Percentiles rank a stretch among this genome's conserved stretches.
Evolutionary conservation across 2,329 filamentous ascomycete genomes (phyloP).

Genomic region (Exophiala alcalophila): DNA sequence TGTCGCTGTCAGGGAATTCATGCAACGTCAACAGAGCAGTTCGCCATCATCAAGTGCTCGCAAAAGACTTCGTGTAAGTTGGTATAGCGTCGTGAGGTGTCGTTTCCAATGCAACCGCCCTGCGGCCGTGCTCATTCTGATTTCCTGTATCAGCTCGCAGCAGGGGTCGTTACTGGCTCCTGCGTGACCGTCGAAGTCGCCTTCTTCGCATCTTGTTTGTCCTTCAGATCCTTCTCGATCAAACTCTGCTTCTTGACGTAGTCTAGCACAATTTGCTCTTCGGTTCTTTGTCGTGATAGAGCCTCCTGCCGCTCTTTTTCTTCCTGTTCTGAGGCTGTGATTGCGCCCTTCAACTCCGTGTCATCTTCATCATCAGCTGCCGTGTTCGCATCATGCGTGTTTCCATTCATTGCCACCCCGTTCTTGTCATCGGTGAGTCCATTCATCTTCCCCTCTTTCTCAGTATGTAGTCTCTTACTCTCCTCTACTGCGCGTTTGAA

Average conservation of each 20-base stretch:
- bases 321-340: constrained; percentile 49
- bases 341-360: constrained; percentile 47
- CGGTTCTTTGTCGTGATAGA: constrained; percentile 44
- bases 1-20: too few relatives aligned
- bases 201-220: constrained; percentile 8
- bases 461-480: constrained; percentile 23
- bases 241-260: constrained; percentile 76
- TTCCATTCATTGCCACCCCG: not conserved
- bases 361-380: constrained; percentile 40
- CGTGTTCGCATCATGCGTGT: not conserved
- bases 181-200: not conserved
- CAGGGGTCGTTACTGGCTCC: too few relatives aligned
- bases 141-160: too few relatives aligned
- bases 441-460: constrained; percentile 22
- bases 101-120: too few relatives aligned
- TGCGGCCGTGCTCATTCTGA: too few relatives aligned
- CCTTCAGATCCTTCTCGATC: constrained; percentile 58
- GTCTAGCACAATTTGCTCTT: constrained; percentile 72
- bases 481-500: constrained; percentile 42
- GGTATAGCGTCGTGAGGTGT: too few relatives aligned
- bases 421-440: constrained; percentile 9
- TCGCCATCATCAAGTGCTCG: too few relatives aligned
- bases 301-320: constrained; percentile 45
- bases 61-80: too few relatives aligned
- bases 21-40: too few relatives aligned